Percentiles rank a stretch among this genome's conserved stretches.
These are phyloP conservation scores for Aspergillus affinis DNA, from an alignment of 495 filamentous ascomycete species.

Conservation along the genomic window DNA sequence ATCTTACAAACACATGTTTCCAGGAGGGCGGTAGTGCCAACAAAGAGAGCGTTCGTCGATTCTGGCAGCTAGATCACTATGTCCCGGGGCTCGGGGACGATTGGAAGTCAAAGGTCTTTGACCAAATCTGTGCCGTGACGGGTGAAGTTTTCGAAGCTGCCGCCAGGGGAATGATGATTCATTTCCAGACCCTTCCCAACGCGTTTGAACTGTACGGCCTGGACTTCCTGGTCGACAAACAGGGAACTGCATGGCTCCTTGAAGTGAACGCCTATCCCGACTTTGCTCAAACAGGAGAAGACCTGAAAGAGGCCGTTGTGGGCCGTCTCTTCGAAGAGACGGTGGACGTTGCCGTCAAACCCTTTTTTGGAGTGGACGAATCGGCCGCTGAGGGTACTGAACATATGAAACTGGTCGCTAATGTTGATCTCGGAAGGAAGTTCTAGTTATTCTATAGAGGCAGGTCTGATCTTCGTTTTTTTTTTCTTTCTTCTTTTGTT, in stretches of 20 bases:
- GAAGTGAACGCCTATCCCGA: constrained; percentile 98
- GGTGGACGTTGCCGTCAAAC: constrained; percentile 62
- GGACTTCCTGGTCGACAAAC: constrained; percentile 79
- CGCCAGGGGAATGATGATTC: constrained; percentile 72
- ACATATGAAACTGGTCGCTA: constrained; percentile 53
- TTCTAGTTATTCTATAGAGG: constrained; percentile 1
- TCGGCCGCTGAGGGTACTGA: constrained; percentile 27
- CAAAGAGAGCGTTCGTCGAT: constrained; percentile 63
- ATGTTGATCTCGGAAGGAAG: constrained; percentile 61
- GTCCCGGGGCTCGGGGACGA: constrained; percentile 33
- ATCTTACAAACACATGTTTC: constrained; percentile 95
- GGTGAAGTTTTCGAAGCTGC: constrained; percentile 82
- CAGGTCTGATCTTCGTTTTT: not conserved
- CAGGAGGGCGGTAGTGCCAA: constrained; percentile 57
- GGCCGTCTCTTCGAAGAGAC: constrained; percentile 72
- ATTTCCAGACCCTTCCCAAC: constrained; percentile 87
- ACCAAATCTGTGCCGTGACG: constrained; percentile 71
- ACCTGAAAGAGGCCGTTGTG: constrained; percentile 63
- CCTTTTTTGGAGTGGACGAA: constrained; percentile 53
- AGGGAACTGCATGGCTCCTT: constrained; percentile 66
- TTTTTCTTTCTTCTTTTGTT: not conserved
- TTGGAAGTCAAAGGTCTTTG: constrained; percentile 63
- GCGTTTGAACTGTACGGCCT: constrained; percentile 91
- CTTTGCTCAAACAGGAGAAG: constrained; percentile 83
- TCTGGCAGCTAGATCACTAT: constrained; percentile 63